phyloP scores from a whole-genome alignment of 2,329 filamentous ascomycete species.

The Leptographium flavum region DNA sequence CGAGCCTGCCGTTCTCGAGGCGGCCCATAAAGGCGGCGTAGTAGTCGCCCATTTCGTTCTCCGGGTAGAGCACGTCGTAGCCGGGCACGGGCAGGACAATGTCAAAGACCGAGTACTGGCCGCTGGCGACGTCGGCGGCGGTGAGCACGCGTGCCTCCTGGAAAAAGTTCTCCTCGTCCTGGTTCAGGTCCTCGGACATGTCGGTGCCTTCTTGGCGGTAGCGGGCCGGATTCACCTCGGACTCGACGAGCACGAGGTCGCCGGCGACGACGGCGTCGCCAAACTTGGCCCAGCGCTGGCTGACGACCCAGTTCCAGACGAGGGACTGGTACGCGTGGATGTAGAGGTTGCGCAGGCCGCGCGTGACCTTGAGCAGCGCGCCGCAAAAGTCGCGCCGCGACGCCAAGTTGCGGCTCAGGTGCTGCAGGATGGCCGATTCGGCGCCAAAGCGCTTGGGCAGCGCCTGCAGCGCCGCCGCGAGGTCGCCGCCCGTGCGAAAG shows the following conservation, averaged over 20 bases:
- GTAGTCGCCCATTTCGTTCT: conserved; percentile 69
- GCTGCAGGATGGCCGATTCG: conserved; percentile 64
- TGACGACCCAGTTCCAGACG: conserved; percentile 81
- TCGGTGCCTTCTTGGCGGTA: conserved; percentile 36
- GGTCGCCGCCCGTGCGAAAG: conserved; percentile 50
- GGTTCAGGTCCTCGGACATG: conserved; percentile 45
- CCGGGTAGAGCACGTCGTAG: conserved; percentile 75
- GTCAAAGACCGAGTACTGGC: conserved; percentile 70
- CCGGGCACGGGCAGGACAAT: conserved; percentile 86
- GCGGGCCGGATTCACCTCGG: conserved; percentile 17
- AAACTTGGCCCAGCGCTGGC: conserved; percentile 64
- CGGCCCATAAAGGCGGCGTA: conserved; percentile 79
- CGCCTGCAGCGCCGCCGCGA: conserved; percentile 45
- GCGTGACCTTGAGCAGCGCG: conserved; percentile 64
- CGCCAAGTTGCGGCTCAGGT: conserved; percentile 42
- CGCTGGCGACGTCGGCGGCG: conserved; percentile 62
- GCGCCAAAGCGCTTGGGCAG: conserved; percentile 73
- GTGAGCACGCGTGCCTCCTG: conserved; percentile 56
- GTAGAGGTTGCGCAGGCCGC: conserved; percentile 83
- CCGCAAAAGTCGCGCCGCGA: conserved; percentile 60
- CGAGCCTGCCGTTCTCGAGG: conserved; percentile 60
- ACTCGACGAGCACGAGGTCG: conserved; percentile 57
- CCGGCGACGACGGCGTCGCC: conserved; percentile 65
- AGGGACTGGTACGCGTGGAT: conserved; percentile 92
- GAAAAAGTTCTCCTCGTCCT: conserved; percentile 28